Evolutionary conservation across 2,329 filamentous ascomycete genomes (phyloP).

Genomic region (Rhynchosporium agropyri): DNA sequence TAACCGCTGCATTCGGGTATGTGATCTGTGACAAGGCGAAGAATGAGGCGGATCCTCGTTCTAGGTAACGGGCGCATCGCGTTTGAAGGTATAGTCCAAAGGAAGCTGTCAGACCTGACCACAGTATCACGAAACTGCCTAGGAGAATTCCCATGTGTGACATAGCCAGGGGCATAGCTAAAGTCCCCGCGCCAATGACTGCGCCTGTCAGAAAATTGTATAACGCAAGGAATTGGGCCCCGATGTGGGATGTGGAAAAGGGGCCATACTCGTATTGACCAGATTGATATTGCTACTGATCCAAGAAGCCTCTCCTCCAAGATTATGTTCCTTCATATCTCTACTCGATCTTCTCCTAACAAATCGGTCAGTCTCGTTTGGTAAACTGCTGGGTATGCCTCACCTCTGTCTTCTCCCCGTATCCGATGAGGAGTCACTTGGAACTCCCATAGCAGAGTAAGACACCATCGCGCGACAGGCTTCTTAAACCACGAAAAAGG

Average conservation of each 20-base stretch:
- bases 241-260: not conserved
- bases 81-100: conserved; percentile 96
- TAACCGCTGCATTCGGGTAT: conserved; percentile 91
- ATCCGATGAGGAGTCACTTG: conserved; percentile 35
- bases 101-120: conserved; percentile 85
- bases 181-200: conserved; percentile 92
- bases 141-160: conserved; percentile 93
- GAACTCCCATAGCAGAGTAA: conserved; percentile 36
- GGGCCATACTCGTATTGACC: conserved; percentile 82
- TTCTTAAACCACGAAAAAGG: not conserved
- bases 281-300: conserved; percentile 92
- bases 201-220: conserved; percentile 9
- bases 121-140: conserved; percentile 81
- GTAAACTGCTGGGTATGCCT: not conserved
- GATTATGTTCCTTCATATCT: conserved; percentile 68
- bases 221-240: not conserved
- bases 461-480: conserved; percentile 33
- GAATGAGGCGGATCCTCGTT: conserved; percentile 86
- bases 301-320: conserved; percentile 78
- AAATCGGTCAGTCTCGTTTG: conserved; percentile 3
- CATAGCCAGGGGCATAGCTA: conserved; percentile 90
- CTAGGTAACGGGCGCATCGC: conserved; percentile 88
- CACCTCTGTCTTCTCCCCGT: conserved; percentile 36
- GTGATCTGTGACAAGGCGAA: conserved; percentile 97
- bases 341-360: conserved; percentile 36